Evolutionary conservation across 345 rosid genomes (phyloP).

Genomic region (Populus ilicifolia): DNA sequence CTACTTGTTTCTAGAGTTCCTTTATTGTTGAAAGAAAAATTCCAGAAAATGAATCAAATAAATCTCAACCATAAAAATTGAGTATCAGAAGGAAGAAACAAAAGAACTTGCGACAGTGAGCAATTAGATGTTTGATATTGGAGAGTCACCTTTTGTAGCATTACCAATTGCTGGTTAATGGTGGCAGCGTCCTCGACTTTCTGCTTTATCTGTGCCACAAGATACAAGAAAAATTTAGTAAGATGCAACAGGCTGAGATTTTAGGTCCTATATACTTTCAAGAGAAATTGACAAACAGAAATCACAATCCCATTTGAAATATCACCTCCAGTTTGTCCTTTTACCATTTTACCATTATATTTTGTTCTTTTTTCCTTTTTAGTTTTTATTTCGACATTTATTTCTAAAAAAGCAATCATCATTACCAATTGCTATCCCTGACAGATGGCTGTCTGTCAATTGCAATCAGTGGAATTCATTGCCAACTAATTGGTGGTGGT

Average conservation of each 20-base stretch:
- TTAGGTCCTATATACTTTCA: background rate
- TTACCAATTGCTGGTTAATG: constrained; percentile 35
- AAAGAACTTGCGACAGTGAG: background rate
- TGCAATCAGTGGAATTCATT: background rate
- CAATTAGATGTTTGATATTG: background rate
- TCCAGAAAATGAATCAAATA: background rate
- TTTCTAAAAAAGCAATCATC: background rate
- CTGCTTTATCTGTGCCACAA: constrained; percentile 49
- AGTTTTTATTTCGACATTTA: background rate
- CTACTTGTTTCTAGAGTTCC: background rate
- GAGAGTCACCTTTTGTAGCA: constrained; percentile 53
- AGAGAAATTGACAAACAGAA: background rate
- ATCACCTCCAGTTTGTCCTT: background rate
- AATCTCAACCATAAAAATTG: background rate
- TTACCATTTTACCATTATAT: background rate
- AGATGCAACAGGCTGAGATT: background rate
- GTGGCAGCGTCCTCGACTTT: constrained; percentile 31
- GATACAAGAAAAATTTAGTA: constrained; percentile 9
- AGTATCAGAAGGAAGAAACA: background rate
- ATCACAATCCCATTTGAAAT: background rate
- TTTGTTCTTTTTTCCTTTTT: background rate
- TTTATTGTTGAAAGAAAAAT: background rate
- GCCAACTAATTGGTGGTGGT: background rate
- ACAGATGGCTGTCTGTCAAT: background rate
- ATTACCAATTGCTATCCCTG: background rate